Conservation (phyloP, 2,329 filamentous ascomycete genomes). For the Fusarium longipes region DNA sequence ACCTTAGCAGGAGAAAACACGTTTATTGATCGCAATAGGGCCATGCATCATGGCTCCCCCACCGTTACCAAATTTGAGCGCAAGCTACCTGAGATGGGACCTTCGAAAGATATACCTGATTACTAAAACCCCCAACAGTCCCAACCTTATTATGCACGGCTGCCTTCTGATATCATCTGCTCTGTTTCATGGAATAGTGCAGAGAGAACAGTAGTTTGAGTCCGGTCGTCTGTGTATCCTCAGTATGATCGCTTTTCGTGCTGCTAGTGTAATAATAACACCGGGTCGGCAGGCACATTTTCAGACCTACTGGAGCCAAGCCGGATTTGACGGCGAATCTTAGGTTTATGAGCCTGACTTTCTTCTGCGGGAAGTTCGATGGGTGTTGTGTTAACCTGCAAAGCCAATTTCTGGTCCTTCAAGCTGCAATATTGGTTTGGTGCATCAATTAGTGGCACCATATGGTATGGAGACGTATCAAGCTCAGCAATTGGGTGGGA, state of each 20-base stretch:
- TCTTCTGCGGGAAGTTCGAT: constrained; percentile 20
- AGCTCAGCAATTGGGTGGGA: constrained; percentile 22
- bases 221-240: background rate
- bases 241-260: background rate
- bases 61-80: background rate
- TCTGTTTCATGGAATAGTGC: background rate
- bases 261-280: background rate
- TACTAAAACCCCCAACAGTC: background rate
- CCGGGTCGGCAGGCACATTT: background rate
- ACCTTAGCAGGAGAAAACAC: background rate
- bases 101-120: no score
- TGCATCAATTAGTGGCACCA: constrained; percentile 5
- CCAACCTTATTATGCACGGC: no score
- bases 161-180: background rate
- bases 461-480: constrained; percentile 18
- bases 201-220: background rate
- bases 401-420: background rate
- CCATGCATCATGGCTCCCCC: background rate
- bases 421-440: background rate
- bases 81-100: background rate
- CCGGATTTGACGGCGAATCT: background rate
- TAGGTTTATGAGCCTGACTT: background rate
- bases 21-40: no score
- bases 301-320: background rate
- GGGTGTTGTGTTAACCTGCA: constrained; percentile 21